Base-by-base conservation (phyloP, 1,284 basidiomycete genomes). In the Anthracocystis setariae region DNA sequence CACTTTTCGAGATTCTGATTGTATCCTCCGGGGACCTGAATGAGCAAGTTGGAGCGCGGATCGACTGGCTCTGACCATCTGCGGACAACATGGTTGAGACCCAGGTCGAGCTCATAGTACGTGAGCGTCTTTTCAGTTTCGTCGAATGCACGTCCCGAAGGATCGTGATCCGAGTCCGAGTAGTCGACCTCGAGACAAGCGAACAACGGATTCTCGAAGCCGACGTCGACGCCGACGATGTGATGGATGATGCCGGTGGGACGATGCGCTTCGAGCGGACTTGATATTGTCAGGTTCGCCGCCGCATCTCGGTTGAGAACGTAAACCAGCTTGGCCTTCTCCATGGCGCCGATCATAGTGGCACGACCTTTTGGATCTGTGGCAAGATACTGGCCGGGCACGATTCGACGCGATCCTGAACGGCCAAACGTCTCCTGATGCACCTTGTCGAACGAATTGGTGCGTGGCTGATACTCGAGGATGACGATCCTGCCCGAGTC, bases 91-190 rank as follows among this genome's bases (percentile, higher is more conserved):
- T 82, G 81, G 42, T 82, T 82, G 47, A 82, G 72, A n/a, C 81
- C 80, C 15, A 82, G 56, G 39, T 82, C 81, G 29, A 82, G 74
- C 73, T 82, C 81, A 56, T 82, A 82, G 66, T 82, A 82, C n/a
- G 76, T 79, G 29, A 82, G 65, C 21, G 62, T 47, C 65, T 82
- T 82, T 39, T 75, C 64, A 0, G 77, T 66, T 8, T 66, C 49
- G n/a, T 70, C 65, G 43, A 58, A 70, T 5, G 81, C 81, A 18
- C 67, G 76, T 33, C 80, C 81, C 17, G 79, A 67, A 9, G 79
- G 70, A 46, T 82, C 81, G 39, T 69, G 61, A 40, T 82, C 81
- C 2, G 79, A 67, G n/a, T 82, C 80, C 3, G 74, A 77, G 40
- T 81, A 82, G 60, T 81, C 81, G 21, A 78, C 74, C 46, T 82